phyloP scores from a whole-genome alignment of 208 protist species.

The Strigomonas galati region DNA sequence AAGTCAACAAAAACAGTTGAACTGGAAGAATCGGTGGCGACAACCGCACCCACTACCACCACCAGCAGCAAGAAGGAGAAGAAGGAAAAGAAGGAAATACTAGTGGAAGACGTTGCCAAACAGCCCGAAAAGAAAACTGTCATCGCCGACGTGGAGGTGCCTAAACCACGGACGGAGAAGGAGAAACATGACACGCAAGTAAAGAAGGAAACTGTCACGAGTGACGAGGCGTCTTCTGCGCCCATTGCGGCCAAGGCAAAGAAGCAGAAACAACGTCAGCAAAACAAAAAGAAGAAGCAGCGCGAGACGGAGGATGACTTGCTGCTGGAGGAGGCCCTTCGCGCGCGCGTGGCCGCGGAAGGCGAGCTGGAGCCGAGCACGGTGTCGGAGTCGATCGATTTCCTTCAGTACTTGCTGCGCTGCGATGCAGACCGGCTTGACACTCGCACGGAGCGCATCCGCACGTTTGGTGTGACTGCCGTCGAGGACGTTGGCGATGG shows the following conservation, averaged over 20 bases:
- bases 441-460: slow-evolving; percentile 66
- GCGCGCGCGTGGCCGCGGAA: slow-evolving; percentile 28
- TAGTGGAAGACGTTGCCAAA: slow-evolving; percentile 7
- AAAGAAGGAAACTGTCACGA: background rate
- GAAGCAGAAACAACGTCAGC: slow-evolving; percentile 30
- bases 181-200: background rate
- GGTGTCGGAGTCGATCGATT: slow-evolving; percentile 4
- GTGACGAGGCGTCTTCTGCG: background rate
- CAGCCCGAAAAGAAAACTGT: background rate
- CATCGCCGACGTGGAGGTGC: background rate
- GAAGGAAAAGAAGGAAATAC: slow-evolving; percentile 14
- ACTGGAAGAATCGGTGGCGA: background rate
- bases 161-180: background rate
- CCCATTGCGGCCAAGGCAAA: slow-evolving; percentile 14
- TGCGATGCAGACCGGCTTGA: slow-evolving; percentile 64
- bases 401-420: slow-evolving; percentile 39
- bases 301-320: slow-evolving; percentile 62
- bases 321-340: slow-evolving; percentile 63
- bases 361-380: slow-evolving; percentile 1
- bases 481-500: slow-evolving; percentile 85
- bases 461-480: slow-evolving; percentile 59
- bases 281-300: slow-evolving; percentile 39
- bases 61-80: slow-evolving; percentile 21
- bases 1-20: slow-evolving; percentile 14
- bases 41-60: slow-evolving; percentile 3